Base-by-base conservation (phyloP, 1,139 yeast species). In the Arxiozyma bovina region DNA sequence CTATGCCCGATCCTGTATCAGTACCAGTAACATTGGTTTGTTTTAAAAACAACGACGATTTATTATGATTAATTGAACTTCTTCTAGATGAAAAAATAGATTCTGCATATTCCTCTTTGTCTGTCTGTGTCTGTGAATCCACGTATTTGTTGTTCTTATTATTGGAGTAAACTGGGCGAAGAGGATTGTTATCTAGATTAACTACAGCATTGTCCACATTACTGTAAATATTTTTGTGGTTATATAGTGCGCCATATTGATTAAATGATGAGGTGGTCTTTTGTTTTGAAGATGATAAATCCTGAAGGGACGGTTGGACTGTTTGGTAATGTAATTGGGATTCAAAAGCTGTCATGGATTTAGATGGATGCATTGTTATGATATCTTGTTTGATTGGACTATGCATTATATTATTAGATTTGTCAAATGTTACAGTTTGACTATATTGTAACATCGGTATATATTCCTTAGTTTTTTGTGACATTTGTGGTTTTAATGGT, bases 61-160 rank as follows among this genome's bases (percentile, higher is more conserved):
- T 30, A 9, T 53, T 52, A 6, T 58, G 53, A 45, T 47, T 48
- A 12, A 50, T 51, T 8, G 60, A 55, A 7, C 58, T 54, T 17
- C 52, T 48, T 41, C 57, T 54, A 3, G 61, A 59, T 5, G 41
- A 25, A 34, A 42, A 42, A 23, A 30, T 44, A 51, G 11, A 44
- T 17, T 45, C 50, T 21, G 42, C 15, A 34, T 38, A 23, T 21
- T 20, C 42, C 2, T 61, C 65, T 34, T 15, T 34, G n/a, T 34
- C n/a, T 34, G 68, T 64, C 53, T 65, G 69, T 6, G 66, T 64
- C 34, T 58, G 63, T 1, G 67, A 61, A 53, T 64, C 62, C 7
- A 62, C 62, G 50, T 66, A 65, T 17, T 52, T 50, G 30, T 30
- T 44, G 7, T 55, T 55, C 12, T 43, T 25, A 22, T 15, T 23